Base-by-base conservation (phyloP, 192 early-diverging fungal genomes). In the Coemansia sp. region DNA sequence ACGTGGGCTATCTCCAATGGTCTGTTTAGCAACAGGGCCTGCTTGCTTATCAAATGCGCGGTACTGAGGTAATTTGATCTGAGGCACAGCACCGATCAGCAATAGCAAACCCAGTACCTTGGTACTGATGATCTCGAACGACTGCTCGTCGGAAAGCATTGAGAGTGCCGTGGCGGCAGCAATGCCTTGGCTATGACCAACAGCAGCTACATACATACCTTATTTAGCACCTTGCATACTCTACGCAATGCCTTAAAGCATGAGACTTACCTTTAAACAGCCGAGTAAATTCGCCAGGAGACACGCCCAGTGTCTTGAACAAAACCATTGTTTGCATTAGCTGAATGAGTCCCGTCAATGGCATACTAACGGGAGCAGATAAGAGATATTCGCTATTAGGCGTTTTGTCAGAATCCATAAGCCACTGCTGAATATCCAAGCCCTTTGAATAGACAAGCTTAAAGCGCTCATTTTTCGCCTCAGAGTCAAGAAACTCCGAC, bases 101-200 rank as follows among this genome's bases (percentile, higher is more conserved):
- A 91, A 89, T 20, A 91, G 70, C 15, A 95, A 78, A 6, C 84
- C 83, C 9, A 97, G 80, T 0, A 85, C 86, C 67, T 91, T 93
- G 59, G 84, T 78, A 20, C 88, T 84, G 59, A 91, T 87, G 31
- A 64, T 52, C 42, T 88, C 51, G 65, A 97, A 92, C 11, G 90
- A 88, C 47, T 91, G 80, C 46, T 90, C 86, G 16, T 90, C 88
- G 36, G 83, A 70, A 6, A 91, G 85, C 15, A 83, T 57, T 1
- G 94, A 82, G 61, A 97, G 84, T 41, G 87, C 92, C 5, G 91
- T 83, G 14, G 94, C 91, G 14, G 87, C 81, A 35, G 88, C 86
- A 43, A 95, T 84, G 28, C 94, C 92, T 67, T 95, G 93, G 50
- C 85, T 88, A 68, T 95, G 93, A 26, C 92, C 93, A 41, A 87